Conservation (phyloP, 495 filamentous ascomycete genomes). For the Hypoxylon trugodes region DNA sequence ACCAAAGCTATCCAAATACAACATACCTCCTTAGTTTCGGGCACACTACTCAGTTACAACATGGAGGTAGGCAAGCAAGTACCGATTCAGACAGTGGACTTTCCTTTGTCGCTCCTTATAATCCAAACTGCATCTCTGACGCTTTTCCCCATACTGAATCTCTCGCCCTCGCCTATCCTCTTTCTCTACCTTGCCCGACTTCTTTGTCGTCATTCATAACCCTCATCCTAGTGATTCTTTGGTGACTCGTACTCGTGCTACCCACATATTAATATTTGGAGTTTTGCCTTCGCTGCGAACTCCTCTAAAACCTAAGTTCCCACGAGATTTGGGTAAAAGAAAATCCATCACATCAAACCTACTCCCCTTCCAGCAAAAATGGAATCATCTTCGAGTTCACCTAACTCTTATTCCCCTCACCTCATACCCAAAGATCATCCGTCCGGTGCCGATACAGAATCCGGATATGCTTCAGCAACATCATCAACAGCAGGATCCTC, state of each 20-base stretch:
- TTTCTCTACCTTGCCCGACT: background rate
- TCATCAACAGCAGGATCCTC: conserved; percentile 67
- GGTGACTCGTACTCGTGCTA: background rate
- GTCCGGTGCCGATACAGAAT: conserved; percentile 66
- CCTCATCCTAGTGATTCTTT: background rate
- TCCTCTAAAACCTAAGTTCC: background rate
- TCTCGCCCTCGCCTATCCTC: background rate
- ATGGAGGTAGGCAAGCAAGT: conserved; percentile 8
- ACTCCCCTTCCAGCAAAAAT: conserved; percentile 5
- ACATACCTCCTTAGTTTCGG: background rate
- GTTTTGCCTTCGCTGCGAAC: background rate
- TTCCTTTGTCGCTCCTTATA: conserved; percentile 19
- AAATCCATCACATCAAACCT: background rate
- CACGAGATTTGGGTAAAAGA: no score
- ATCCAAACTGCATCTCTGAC: conserved; percentile 23
- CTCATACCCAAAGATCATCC: conserved; percentile 19
- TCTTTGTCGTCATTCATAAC: conserved; percentile 6
- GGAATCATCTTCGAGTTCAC: conserved; percentile 34
- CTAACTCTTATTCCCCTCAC: conserved; percentile 47
- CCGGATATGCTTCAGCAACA: conserved; percentile 84
- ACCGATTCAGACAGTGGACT: conserved; percentile 16
- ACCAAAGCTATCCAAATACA: conserved; percentile 11
- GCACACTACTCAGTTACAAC: conserved; percentile 7
- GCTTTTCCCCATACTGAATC: conserved; percentile 20
- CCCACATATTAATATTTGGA: background rate